These are phyloP conservation scores for Aspergillus sergii DNA, from an alignment of 2,329 filamentous ascomycete species.

Conservation along the genomic window DNA sequence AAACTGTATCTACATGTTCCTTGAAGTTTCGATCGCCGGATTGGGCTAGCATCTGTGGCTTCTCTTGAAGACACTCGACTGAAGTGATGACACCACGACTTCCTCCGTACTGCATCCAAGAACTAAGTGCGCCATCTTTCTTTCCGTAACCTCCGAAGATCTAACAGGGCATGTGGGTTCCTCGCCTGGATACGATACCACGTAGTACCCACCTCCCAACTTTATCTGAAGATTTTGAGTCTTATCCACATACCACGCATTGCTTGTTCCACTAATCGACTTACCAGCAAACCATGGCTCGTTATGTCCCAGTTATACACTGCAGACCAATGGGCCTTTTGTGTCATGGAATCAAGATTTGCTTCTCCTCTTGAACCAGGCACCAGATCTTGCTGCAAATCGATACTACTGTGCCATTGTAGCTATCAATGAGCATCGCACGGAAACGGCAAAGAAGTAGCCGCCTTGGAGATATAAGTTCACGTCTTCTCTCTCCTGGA, in stretches of 20 bases:
- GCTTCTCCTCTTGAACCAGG: slow-evolving; percentile 14
- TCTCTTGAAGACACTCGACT: not conserved
- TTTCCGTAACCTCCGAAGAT: slow-evolving; percentile 4
- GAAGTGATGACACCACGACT: slow-evolving; percentile 21
- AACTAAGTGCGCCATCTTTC: not conserved
- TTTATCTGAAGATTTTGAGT: slow-evolving; percentile 7
- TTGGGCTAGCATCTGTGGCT: not conserved
- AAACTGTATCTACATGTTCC: slow-evolving; percentile 1
- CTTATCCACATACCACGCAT: slow-evolving; percentile 9
- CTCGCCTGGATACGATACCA: slow-evolving; percentile 27
- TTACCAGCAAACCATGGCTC: slow-evolving; percentile 24
- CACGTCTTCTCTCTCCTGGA: slow-evolving; percentile 7
- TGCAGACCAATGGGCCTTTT: slow-evolving; percentile 20
- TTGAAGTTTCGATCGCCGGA: not conserved
- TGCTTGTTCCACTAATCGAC: slow-evolving; percentile 16
- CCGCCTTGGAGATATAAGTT: slow-evolving; percentile 30
- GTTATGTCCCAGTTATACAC: slow-evolving; percentile 14
- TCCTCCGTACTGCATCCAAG: not conserved
- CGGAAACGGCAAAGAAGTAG: slow-evolving; percentile 17
- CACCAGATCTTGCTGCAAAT: slow-evolving; percentile 19
- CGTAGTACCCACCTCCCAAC: slow-evolving; percentile 29
- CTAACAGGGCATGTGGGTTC: slow-evolving; percentile 17
- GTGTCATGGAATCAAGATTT: slow-evolving; percentile 8
- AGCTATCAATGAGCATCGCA: slow-evolving; percentile 17
- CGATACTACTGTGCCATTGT: slow-evolving; percentile 33